Base-by-base conservation (phyloP, 495 filamentous ascomycete species). In the Trichoderma erinaceum region DNA sequence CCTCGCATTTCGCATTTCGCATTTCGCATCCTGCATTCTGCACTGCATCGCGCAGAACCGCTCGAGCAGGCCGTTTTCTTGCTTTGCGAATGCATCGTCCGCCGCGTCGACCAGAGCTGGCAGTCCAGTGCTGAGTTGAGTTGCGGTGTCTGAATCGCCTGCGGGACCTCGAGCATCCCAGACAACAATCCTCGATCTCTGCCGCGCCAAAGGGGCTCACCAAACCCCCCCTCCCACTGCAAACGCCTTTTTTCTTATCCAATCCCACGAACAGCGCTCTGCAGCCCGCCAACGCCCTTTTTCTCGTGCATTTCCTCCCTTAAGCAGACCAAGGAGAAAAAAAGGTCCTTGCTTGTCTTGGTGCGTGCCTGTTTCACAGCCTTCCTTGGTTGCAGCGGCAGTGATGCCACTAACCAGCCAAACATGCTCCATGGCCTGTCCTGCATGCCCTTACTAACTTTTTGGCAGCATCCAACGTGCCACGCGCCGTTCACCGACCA, bases 101-200 rank as follows among this genome's bases (percentile, higher is more conserved):
- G 56, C 27, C 23, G 56, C 11, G 23, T 61, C 56, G 56, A 29
- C 56, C 56, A 61, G 25, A 61, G 56, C 56, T 61, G 56, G 56
- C 56, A 61, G 27, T 29, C 56, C 56, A 61, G 56, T 61, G 56
- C 56, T 61, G 56, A 61, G 56, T 25, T 61, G 56, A 61, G 56
- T 25, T 32, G 56, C 32, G 56, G 56, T 25, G 56, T 61, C 13
- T 61, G 56, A 61, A 27, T 27, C 25, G 23, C 56, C 16, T 16
- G 56, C 56, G 10, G 56, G 25, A 29, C 56, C 56, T 29, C 23
- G 56, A 61, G 56, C 56, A 61, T 61, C 56, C 56, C 16, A 25
- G 56, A 32, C 13, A 61, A 61, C 3, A 61, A 32, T 61, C 56
- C 15, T 56, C 50, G 50, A 56, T 4, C 50, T 56, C 50, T 21